Evolutionary conservation across 2,329 filamentous ascomycete genomes (phyloP), one percentile per base, ranked within the genome.

Genomic region (Bipolaris cookei): DNA sequence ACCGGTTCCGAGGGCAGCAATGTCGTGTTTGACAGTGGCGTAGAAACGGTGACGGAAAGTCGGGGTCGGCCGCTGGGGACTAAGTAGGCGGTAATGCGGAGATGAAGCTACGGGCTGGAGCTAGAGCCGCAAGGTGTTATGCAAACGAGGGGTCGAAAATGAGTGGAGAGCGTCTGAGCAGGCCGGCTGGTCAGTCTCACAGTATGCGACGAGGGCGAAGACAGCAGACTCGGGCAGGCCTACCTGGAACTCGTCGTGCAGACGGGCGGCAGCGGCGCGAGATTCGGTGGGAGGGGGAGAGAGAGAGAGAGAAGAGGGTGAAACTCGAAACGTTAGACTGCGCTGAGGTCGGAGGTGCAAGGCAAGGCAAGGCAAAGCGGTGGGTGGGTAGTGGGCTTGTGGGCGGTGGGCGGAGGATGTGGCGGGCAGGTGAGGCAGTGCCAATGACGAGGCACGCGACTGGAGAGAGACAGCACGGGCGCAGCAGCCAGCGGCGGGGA

Each of bases 241-340:
- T 76, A 75, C 73, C 70, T 69, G 51, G 67, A 65, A 67, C 63
- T 68, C 57, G 51, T 64, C 54, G 57, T 59, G 65, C 69, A 65
- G 68, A 67, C 63, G 62, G 61, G 61, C 54, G 65, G 63, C 54
- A 64, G 63, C 59, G 67, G 65, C 66, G 73, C 69, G 73, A 76
- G 75, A 68, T 70, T 67, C 68, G 70, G 64, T 65, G 66, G 64
- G 61, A 28, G 63, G 68, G 54, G 14, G 38, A 41, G 38, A 11
- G 38, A 41, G 38, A 34, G 32, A 34, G 32, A 8, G 4, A 28
- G 25, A 28, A 28, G 68, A 68, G 64, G 62, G 70, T 73, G 73
- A 77, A 76, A 77, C 75, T 72, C 71, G 68, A 68, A 71, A 72
- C 69, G 73, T 75, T 68, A 63, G 67, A 70, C 64, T 59, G 55